Evolutionary conservation across 371 early-diverging fungal species (phyloP), one percentile per base, ranked within the genome.

Genomic region (Apophysomyces sp.): DNA sequence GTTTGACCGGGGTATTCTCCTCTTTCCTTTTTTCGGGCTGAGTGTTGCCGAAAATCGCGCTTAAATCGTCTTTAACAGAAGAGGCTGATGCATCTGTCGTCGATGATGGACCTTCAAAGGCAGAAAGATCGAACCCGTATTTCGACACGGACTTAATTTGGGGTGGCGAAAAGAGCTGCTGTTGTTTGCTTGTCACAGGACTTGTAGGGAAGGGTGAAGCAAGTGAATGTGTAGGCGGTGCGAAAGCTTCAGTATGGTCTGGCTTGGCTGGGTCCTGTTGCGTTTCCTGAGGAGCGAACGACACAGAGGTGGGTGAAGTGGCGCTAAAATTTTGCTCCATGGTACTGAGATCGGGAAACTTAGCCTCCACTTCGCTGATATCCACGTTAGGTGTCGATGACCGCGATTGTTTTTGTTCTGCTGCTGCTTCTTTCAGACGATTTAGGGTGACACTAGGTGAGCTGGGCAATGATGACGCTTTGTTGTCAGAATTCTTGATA

Each of bases 51-150:
- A 76, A 73, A 8, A 78, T 49, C 1, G 74, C 76, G 28, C 65
- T 69, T 16, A 78, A 58, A 39, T 78, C 79, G 31, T 78, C 76
- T 37, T 72, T 71, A 28, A 72, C 65, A 18, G 73, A 40, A 8
- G 65, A 52, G 0, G 60, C 3, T 2, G 67, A 34, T 44, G 55
- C 18, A n/a, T 21, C 13, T 52, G 34, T 30, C 11, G 30, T 21
- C n/a, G 65, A 40, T 2, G 52, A 51, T 28, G 58, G 60, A 1
- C 62, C 55, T 34, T 80, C 80, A 67, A 80, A 80, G 21, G 72
- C 77, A 53, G 76, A 68, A 9, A 80, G 57, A 64, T 80, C 80
- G 67, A 80, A 77, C 8, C 74, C 74, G 49, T 80, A 77, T 44
- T 80, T 80, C 9, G 73, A 62, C 11, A 57, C 60, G 3, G 72